Base-by-base conservation (phyloP, 106 monocot genomes). In the Acorus gramineus region DNA sequence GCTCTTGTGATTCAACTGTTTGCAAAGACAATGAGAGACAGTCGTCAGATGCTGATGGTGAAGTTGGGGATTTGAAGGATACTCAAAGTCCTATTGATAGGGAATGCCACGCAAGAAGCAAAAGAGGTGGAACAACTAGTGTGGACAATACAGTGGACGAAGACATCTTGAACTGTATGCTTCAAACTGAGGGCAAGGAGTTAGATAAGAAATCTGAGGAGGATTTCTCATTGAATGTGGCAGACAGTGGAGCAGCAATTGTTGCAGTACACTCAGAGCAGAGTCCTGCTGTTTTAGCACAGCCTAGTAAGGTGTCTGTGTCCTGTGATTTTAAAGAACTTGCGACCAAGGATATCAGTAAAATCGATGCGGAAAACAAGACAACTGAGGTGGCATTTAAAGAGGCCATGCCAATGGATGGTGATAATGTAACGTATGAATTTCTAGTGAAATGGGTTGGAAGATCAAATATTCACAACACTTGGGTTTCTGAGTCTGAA, bases 391-490 rank as follows among this genome's bases (percentile, higher is more conserved):
- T 73, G 53, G 13, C 50, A 8, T 7, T 62, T 14, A 57, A 61
- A 11, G 74, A 77, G 7, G 60, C 50, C 14, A 58, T 49, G 61
- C 57, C 49, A 11, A 64, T 64, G 44, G 66, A 72, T 14, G 49
- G 64, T 7, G 61, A 53, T 49, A 52, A 14, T 66, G 28, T 64
- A 69, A 69, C 6, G 3, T 79, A 87, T 77, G 96, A 96, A 70
- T 96, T 87, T 81, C 77, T 96, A 7, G 78, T 96, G 52, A 96
- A 96, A 66, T 96, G 96, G 96, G 84, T 85, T 44, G 96, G 96
- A 5, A 78, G 68, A 75, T 96, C 96, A 47, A 78, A 87, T 63
- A 87, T 96, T 61, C 96, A 96, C 55, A 96, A 85, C 72, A 87
- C 70, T 55, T 96, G 96, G 96, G 52, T 96, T 74, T 63, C 96